These are phyloP conservation scores for Alternaria brassicae DNA, from an alignment of 2,329 filamentous ascomycete genomes.

Conservation along the genomic window DNA sequence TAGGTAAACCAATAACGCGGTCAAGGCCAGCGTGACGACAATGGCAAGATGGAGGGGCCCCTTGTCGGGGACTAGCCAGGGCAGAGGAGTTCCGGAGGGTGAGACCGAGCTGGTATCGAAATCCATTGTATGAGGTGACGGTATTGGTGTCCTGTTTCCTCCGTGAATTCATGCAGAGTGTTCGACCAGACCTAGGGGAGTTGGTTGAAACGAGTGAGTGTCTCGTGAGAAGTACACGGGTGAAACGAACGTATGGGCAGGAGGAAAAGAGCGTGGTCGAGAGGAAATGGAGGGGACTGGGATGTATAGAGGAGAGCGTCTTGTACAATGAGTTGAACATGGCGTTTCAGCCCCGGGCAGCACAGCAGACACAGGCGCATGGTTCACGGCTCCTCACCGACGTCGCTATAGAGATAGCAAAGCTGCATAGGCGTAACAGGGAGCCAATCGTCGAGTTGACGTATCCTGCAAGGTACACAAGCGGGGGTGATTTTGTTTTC, in stretches of 20 bases:
- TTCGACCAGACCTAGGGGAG: neutral
- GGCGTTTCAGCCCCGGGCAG: conserved; percentile 15
- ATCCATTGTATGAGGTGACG: conserved; percentile 27
- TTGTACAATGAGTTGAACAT: conserved; percentile 10
- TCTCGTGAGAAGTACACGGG: neutral
- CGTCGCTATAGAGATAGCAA: conserved; percentile 15
- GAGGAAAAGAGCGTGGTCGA: conserved; percentile 11
- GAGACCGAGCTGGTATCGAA: conserved; percentile 24
- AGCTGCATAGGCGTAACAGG: conserved; percentile 4
- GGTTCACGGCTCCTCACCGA: conserved; percentile 16
- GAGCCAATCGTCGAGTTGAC: conserved; percentile 1
- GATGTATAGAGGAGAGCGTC: conserved; percentile 10
- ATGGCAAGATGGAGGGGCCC: conserved; percentile 50
- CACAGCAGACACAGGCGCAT: conserved; percentile 13
- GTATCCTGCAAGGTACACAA: conserved; percentile 10
- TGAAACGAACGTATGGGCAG: conserved; percentile 11
- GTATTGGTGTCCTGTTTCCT: conserved; percentile 21
- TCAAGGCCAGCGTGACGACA: conserved; percentile 49
- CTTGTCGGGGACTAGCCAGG: conserved; percentile 38
- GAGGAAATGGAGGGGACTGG: conserved; percentile 5
- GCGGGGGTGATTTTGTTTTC: conserved; percentile 7
- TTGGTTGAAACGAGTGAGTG: conserved; percentile 4
- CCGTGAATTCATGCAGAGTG: conserved; percentile 1
- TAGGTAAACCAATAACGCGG: conserved; percentile 52
- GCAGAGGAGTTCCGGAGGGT: conserved; percentile 12